phyloP scores from a whole-genome alignment of 2,329 filamentous ascomycete species.

The Sclerotinia nivalis region DNA sequence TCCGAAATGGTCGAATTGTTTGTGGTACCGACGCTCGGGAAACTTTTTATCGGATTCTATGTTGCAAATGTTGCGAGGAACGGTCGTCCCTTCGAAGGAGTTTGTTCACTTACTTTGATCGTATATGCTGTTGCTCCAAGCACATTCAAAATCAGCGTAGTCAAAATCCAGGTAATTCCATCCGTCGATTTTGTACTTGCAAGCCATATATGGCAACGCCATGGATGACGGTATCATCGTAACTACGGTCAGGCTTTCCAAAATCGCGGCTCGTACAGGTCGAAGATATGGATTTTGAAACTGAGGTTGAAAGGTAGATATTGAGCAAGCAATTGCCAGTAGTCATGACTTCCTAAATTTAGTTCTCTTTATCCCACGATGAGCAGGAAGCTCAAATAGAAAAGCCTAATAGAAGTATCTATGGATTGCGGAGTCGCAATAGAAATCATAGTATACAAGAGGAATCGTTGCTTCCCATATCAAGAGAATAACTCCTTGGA shows the following conservation, averaged over 20 bases:
- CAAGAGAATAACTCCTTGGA: constrained; percentile 60
- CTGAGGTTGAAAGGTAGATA: constrained; percentile 43
- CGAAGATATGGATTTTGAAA: constrained; percentile 45
- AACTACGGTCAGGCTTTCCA: constrained; percentile 46
- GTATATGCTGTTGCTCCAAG: constrained; percentile 46
- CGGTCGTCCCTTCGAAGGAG: background rate
- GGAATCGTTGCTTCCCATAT: constrained; percentile 64
- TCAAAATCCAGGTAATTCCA: constrained; percentile 45
- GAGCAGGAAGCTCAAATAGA: constrained; percentile 26
- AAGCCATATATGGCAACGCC: constrained; percentile 42
- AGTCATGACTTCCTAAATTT: constrained; percentile 8
- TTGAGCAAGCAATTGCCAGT: constrained; percentile 44
- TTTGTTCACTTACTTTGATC: constrained; percentile 35
- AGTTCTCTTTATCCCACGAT: background rate
- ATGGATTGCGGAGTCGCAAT: constrained; percentile 41
- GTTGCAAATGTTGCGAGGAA: background rate
- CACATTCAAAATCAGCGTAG: constrained; percentile 45
- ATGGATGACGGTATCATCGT: constrained; percentile 47
- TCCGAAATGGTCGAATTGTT: constrained; percentile 49
- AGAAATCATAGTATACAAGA: constrained; percentile 53
- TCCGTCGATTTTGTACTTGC: constrained; percentile 43
- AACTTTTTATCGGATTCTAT: constrained; percentile 39
- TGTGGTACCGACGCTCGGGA: constrained; percentile 48
- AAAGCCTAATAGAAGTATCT: constrained; percentile 8
- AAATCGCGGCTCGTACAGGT: constrained; percentile 46